Base-by-base conservation (phyloP, 2,329 filamentous ascomycete species). In the Drechslerella stenobrocha region DNA sequence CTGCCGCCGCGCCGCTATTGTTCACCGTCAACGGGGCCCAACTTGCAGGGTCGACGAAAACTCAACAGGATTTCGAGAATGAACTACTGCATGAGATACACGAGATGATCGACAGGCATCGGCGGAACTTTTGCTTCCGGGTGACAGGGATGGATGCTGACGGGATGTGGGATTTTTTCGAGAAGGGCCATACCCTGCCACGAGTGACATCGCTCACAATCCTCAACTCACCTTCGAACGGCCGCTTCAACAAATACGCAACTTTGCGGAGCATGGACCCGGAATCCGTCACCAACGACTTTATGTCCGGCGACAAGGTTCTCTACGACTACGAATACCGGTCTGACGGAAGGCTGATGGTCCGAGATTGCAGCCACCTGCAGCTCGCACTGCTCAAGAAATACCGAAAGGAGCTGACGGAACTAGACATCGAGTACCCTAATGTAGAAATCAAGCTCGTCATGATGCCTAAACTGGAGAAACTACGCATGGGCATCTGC, bases 111-210 rank as follows among this genome's bases (percentile, higher is more conserved):
- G 57, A 63, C 13, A 44, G 57, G 24, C 51, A 69, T 18, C 35
- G 57, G 42, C 35, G 20, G 18, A 35, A 58, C 37, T 69, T 69
- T 48, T 63, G 64, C 34, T 69, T 69, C 52, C 64, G 64, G 32
- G 57, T 69, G 1, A 69, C 64, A 6, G 64, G 64, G 2, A 28
- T 69, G 18, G 58, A 61, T 44, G 48, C 58, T 3, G 57, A 61
- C n/a, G 58, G 57, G 11, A 69, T 69, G 64, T 69, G 64, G 64
- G 58, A 69, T 45, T 69, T 69, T 28, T 63, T 69, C 51, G 57
- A 69, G 44, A 69, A 63, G 28, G 51, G 52, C 1, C 64, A 69
- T 24, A 61, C 64, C 3, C 40, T 69, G 2, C 58, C 64, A 5
- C 40, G 52, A 15, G 64, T 69, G 9, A 69, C 64, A 11, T 69